Percentiles rank a stretch among this genome's conserved stretches.
phyloP scores from a whole-genome alignment of 2,329 filamentous ascomycete species.

The Lecanosticta acicola region DNA sequence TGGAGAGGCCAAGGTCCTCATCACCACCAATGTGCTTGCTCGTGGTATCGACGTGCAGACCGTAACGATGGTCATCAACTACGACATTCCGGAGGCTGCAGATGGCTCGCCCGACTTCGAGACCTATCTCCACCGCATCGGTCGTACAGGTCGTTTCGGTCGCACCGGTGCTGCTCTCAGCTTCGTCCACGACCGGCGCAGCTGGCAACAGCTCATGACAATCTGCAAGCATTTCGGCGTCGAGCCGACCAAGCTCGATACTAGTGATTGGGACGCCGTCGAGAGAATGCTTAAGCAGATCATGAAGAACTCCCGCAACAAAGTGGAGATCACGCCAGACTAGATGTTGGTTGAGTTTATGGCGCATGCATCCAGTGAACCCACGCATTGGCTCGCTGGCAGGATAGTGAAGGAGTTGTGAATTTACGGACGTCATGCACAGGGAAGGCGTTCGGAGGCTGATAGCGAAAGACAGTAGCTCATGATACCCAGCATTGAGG shows the following conservation, averaged over 20 bases:
- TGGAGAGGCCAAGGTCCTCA: constrained; percentile 88
- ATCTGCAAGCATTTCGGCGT: constrained; percentile 78
- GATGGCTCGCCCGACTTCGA: constrained; percentile 76
- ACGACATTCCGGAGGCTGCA: constrained; percentile 53
- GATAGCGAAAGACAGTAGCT: background rate
- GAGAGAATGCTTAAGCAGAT: constrained; percentile 76
- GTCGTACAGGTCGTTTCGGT: constrained; percentile 92
- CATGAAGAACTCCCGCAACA: constrained; percentile 55
- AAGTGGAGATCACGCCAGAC: constrained; percentile 16
- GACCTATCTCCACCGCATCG: constrained; percentile 96
- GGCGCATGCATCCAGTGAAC: background rate
- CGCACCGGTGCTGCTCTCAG: constrained; percentile 94
- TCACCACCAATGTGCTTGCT: constrained; percentile 93
- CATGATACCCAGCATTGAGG: background rate
- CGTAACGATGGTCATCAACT: constrained; percentile 98
- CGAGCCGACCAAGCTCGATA: constrained; percentile 73
- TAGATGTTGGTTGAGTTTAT: background rate
- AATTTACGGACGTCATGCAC: background rate
- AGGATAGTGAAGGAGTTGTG: background rate
- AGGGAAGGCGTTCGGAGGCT: background rate
- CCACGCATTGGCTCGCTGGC: background rate
- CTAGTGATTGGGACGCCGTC: constrained; percentile 83
- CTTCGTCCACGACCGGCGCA: constrained; percentile 81
- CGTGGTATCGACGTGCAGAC: constrained; percentile 89
- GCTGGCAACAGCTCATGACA: constrained; percentile 70